Conservation (phyloP, 352 stramenopile species). For the Aphanomyces euteiches region DNA sequence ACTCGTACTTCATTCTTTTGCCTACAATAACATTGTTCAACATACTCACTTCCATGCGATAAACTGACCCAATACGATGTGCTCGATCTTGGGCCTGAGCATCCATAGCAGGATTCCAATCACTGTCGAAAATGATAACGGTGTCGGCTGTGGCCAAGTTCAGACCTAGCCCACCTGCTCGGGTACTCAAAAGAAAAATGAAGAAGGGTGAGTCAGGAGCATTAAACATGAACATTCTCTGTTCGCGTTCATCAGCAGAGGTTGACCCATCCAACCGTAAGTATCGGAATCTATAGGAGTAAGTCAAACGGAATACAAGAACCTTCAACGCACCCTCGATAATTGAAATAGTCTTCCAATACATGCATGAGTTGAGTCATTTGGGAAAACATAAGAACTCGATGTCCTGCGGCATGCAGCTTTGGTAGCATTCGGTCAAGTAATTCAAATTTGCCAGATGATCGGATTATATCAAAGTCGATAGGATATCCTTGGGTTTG, state of each 20-base stretch:
- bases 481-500: conserved; percentile 80
- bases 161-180: conserved; percentile 95
- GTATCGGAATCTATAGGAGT: conserved; percentile 79
- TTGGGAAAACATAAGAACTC: conserved; percentile 89
- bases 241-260: conserved; percentile 94
- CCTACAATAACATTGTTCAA: background rate
- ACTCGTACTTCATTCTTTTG: conserved; percentile 89
- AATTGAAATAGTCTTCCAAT: conserved; percentile 87
- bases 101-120: conserved; percentile 99
- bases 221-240: conserved; percentile 98
- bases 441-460: conserved; percentile 92
- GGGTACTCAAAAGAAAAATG: conserved; percentile 96
- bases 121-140: conserved; percentile 99
- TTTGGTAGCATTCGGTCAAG: conserved; percentile 96
- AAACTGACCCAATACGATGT: conserved; percentile 79
- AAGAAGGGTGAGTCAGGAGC: conserved; percentile 87
- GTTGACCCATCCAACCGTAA: conserved; percentile 95
- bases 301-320: background rate
- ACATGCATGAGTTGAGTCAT: conserved; percentile 90
- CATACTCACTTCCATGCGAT: background rate
- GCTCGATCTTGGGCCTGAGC: conserved; percentile 89
- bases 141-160: conserved; percentile 98
- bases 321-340: conserved; percentile 44
- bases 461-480: conserved; percentile 77
- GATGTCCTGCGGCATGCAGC: conserved; percentile 89